These are phyloP conservation scores for Scedosporium minutisporum DNA, from an alignment of 2,329 filamentous ascomycete genomes.

Conservation along the genomic window DNA sequence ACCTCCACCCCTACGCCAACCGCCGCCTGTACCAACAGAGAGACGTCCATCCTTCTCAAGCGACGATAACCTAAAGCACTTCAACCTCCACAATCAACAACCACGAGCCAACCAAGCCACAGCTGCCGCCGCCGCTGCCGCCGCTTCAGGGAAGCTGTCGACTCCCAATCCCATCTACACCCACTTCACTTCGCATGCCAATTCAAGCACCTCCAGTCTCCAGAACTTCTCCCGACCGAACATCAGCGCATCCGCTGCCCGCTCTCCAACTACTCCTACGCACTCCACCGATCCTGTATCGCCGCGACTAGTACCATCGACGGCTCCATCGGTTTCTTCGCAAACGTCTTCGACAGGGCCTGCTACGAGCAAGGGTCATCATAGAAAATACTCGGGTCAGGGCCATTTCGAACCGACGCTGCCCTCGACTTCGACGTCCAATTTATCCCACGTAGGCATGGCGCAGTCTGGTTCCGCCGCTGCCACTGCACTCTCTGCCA, in stretches of 20 bases:
- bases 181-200: conserved; percentile 36
- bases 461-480: conserved; percentile 26
- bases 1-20: conserved; percentile 1
- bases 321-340: conserved; percentile 15
- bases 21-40: conserved; percentile 2
- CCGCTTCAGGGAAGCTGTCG: conserved; percentile 18
- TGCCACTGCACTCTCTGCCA: conserved; percentile 44
- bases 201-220: conserved; percentile 36
- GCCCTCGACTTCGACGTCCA: conserved; percentile 46
- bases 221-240: conserved; percentile 52
- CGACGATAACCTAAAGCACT: conserved; percentile 1
- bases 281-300: conserved; percentile 18
- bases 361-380: conserved; percentile 29
- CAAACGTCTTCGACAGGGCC: conserved; percentile 17
- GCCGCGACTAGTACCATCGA: conserved; percentile 19
- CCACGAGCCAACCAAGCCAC: conserved; percentile 18
- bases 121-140: conserved; percentile 9
- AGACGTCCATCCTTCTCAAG: background rate
- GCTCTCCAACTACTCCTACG: conserved; percentile 2
- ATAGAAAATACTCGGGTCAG: conserved; percentile 61
- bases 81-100: conserved; percentile 11
- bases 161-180: conserved; percentile 32
- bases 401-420: conserved; percentile 69
- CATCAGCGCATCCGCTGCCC: conserved; percentile 12
- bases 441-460: conserved; percentile 36